Evolutionary conservation across 371 early-diverging fungal genomes (phyloP), one percentile per base, ranked within the genome.

Genomic region (Mortierella sp.): DNA sequence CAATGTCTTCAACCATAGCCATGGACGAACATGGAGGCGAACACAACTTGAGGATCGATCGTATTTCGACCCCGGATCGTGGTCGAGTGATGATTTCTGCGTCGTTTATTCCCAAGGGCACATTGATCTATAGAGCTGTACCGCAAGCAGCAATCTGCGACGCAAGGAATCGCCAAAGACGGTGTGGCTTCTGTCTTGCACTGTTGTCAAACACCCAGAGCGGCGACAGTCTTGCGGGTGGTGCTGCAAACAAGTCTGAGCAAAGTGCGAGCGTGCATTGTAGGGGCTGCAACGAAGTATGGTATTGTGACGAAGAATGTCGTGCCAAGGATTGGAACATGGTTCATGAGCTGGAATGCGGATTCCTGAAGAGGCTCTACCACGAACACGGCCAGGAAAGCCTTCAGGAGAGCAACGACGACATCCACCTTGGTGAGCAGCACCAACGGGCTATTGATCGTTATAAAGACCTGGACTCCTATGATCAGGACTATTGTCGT

Each of bases 221-320:
- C 18, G n/a, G 21, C 2, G 48, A 42, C n/a, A n/a, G n/a, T n/a
- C n/a, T n/a, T n/a, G n/a, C n/a, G n/a, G n/a, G n/a, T n/a, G n/a
- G n/a, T n/a, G n/a, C n/a, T n/a, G n/a, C n/a, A n/a, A n/a, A n/a
- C n/a, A n/a, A n/a, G n/a, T n/a, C n/a, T n/a, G n/a, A n/a, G n/a
- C n/a, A n/a, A n/a, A n/a, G n/a, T n/a, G n/a, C n/a, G 18, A 46
- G 19, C 19, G 48, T 18, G 18, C 28, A 16, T 56, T 61, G 10
- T 21, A 49, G 39, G 55, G 14, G 30, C 3, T 71, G 71, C 43
- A 27, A 34, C 16, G 55, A 59, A 53, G 48, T 71, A 18, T 59
- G 64, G 64, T 71, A 71, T 19, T 71, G 71, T 47, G 31, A 51
- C 28, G 30, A 39, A 0, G 18, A 24, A 19, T 69, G 70, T 47